Evolutionary conservation across 495 filamentous ascomycete genomes (phyloP), one percentile per base, ranked within the genome.

Genomic region (Aspergillus indologenus): DNA sequence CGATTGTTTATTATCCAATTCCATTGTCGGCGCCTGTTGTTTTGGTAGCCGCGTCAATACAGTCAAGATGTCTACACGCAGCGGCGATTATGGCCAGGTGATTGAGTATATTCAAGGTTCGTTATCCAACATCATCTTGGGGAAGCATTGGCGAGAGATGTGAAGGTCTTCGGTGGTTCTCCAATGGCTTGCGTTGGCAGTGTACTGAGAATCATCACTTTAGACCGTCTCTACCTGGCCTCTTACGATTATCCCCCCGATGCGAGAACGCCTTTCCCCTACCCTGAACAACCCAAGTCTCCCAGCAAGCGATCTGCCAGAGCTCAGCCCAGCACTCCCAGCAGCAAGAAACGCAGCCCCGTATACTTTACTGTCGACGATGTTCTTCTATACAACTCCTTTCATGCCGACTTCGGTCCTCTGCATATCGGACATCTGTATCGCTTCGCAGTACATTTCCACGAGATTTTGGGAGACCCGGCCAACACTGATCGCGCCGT

Each of bases 321-420:
- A 72, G 80, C 85, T 29, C 82, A 82, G 40, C 78, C 84, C 18
- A 83, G 81, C 17, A 77, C 82, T 0, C 75, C 68, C 65, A 73
- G 69, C 4, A 74, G 72, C 63, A 86, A 79, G 69, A 71, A 71
- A 50, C 74, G 76, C 40, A 77, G 85, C 53, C 95, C 95, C 0
- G 90, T 88, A 59, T 99, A 99, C 74, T 99, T 99, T 74, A 92
- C 92, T 3, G 85, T 98, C 58, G 95, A 99, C 67, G 90, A 96
- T 67, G 87, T 80, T 29, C 83, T 99, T 15, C 81, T 96, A 22
- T 99, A 99, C 79, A 98, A 99, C 69, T 91, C 92, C 8, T 99
- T 99, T 77, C 92, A 97, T 73, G 92, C 93, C 58, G 94, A 99
- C 72, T 99, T 99, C 72, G 94, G 94, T 60, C 94, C 94, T 64